These are phyloP conservation scores for Filosporella fistucella DNA, from an alignment of 495 filamentous ascomycete genomes.

Conservation along the genomic window DNA sequence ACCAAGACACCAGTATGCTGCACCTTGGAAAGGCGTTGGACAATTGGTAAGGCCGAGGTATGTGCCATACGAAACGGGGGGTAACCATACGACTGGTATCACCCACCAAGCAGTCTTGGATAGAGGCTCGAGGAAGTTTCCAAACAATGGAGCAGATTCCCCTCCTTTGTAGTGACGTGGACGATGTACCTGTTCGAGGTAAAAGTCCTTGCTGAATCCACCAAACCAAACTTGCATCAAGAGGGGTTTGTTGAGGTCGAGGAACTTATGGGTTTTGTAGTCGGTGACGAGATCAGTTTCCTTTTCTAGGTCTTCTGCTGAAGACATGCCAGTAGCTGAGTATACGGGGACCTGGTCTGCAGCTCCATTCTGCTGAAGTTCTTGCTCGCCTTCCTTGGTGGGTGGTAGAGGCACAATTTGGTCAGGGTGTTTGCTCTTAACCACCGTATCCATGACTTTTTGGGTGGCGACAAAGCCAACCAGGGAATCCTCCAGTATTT, in stretches of 20 bases:
- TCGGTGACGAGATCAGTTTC: slow-evolving; percentile 74
- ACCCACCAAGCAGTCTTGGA: slow-evolving; percentile 93
- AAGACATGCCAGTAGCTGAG: slow-evolving; percentile 77
- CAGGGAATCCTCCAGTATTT: slow-evolving; percentile 77
- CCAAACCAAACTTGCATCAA: slow-evolving; percentile 86
- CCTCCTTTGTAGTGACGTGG: slow-evolving; percentile 93
- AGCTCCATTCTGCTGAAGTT: slow-evolving; percentile 18
- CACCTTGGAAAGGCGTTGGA: slow-evolving; percentile 14
- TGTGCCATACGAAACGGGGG: slow-evolving; percentile 71
- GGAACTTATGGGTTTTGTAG: slow-evolving; percentile 84
- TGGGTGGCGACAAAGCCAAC: slow-evolving; percentile 68
- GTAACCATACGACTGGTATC: slow-evolving; percentile 83
- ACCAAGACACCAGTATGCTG: slow-evolving; percentile 32
- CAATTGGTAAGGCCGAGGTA: slow-evolving; percentile 57
- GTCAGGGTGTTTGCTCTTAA: slow-evolving; percentile 36
- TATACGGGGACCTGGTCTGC: slow-evolving; percentile 38
- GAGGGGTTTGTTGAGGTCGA: slow-evolving; percentile 84
- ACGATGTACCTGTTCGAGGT: slow-evolving; percentile 92
- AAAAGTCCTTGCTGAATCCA: slow-evolving; percentile 88
- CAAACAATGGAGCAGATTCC: slow-evolving; percentile 88
- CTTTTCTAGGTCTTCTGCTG: slow-evolving; percentile 77
- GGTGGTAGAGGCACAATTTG: slow-evolving; percentile 42
- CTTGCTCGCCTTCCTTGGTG: slow-evolving; percentile 22
- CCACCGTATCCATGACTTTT: slow-evolving; percentile 39
- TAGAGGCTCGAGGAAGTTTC: slow-evolving; percentile 94